phyloP scores from a whole-genome alignment of 2,329 filamentous ascomycete genomes.

The Dactylonectria macrodidyma region DNA sequence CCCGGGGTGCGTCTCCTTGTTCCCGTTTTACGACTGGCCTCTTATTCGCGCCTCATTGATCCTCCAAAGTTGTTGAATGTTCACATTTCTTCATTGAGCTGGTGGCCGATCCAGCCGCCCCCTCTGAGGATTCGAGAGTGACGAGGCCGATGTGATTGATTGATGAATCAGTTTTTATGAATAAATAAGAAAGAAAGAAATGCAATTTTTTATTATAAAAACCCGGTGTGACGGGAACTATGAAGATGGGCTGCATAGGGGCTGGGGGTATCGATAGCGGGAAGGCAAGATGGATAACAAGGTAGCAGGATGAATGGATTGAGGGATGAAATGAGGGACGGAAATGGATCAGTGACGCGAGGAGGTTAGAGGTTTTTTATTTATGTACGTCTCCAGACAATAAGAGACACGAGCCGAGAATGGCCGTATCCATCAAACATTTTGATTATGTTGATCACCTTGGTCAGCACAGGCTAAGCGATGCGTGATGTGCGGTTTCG shows the following conservation, averaged over 20 bases:
- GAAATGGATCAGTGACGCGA: constrained; percentile 23
- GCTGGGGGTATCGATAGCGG: constrained; percentile 7
- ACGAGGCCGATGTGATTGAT: constrained; percentile 19
- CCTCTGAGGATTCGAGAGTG: constrained; percentile 16
- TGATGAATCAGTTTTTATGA: constrained; percentile 32
- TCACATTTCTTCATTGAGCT: background rate
- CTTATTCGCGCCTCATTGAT: constrained; percentile 1
- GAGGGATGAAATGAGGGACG: constrained; percentile 3
- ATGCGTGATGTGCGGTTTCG: background rate
- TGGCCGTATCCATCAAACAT: background rate
- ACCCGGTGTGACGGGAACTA: constrained; percentile 15
- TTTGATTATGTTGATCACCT: background rate
- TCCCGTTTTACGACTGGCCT: constrained; percentile 15
- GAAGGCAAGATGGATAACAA: constrained; percentile 5
- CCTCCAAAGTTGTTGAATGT: constrained; percentile 1
- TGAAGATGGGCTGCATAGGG: background rate
- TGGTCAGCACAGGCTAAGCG: background rate
- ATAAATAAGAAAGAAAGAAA: constrained; percentile 32
- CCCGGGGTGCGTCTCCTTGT: constrained; percentile 38
- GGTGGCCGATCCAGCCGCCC: constrained; percentile 20
- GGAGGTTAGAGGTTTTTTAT: constrained; percentile 26
- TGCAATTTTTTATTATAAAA: constrained; percentile 24
- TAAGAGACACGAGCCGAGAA: constrained; percentile 24
- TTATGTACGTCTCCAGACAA: constrained; percentile 28
- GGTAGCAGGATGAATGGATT: constrained; percentile 22